Conservation (phyloP, 2,329 filamentous ascomycete species). For the Fusarium circinatum region DNA sequence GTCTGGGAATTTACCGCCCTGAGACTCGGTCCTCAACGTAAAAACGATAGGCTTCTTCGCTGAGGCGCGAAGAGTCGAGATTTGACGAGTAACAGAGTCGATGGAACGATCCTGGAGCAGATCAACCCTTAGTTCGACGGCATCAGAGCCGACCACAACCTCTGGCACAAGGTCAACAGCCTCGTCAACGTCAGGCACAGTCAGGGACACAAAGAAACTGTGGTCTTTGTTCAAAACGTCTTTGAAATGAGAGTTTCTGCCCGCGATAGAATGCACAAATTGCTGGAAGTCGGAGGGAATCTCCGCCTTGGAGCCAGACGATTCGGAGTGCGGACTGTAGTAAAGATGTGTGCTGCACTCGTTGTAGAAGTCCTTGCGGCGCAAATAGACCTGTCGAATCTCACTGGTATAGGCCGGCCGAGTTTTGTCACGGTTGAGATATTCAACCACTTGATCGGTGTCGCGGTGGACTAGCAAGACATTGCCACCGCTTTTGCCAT, state of each 20-base stretch:
- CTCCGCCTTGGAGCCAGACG: constrained; percentile 32
- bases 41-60: constrained; percentile 87
- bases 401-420: constrained; percentile 93
- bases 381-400: constrained; percentile 89
- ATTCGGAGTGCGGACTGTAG: constrained; percentile 75
- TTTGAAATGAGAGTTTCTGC: constrained; percentile 59
- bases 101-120: constrained; percentile 79
- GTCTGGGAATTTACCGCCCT: constrained; percentile 91
- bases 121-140: constrained; percentile 94
- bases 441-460: constrained; percentile 87
- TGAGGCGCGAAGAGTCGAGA: constrained; percentile 79
- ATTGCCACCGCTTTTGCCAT: constrained; percentile 79
- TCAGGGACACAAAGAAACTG: constrained; percentile 94
- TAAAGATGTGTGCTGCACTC: constrained; percentile 96
- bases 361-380: constrained; percentile 88
- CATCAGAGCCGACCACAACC: constrained; percentile 86
- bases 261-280: constrained; percentile 54
- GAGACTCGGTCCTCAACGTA: constrained; percentile 84
- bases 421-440: constrained; percentile 87
- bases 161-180: constrained; percentile 73
- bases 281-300: constrained; percentile 51
- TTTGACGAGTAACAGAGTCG: constrained; percentile 84
- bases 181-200: constrained; percentile 76
- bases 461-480: constrained; percentile 90
- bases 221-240: constrained; percentile 65